These are phyloP conservation scores for Pseudogymnoascus sp. DNA, from an alignment of 2,329 filamentous ascomycete genomes.

Conservation along the genomic window DNA sequence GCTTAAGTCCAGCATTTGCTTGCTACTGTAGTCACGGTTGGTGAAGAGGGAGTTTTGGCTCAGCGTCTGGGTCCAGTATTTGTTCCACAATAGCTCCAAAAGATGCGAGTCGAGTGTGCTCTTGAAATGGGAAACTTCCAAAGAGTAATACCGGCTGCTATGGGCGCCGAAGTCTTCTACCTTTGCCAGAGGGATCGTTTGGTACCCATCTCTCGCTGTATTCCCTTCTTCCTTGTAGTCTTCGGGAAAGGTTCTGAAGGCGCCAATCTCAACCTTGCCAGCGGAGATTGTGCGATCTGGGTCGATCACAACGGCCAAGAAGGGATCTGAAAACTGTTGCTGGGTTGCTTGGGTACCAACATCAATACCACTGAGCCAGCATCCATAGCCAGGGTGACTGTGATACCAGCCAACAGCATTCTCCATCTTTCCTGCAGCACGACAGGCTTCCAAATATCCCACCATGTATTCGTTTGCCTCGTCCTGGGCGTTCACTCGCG, in stretches of 20 bases:
- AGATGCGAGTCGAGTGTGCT: conserved; percentile 81
- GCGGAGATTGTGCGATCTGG: conserved; percentile 91
- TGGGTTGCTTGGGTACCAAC: conserved; percentile 81
- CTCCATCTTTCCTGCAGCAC: conserved; percentile 72
- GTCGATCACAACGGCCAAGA: conserved; percentile 92
- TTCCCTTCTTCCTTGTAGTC: conserved; percentile 53
- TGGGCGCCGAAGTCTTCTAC: conserved; percentile 95
- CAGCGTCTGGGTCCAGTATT: conserved; percentile 96
- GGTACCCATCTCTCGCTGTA: conserved; percentile 49
- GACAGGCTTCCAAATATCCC: conserved; percentile 67
- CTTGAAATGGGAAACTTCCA: conserved; percentile 92
- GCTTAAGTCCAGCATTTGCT: conserved; percentile 82
- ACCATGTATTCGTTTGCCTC: conserved; percentile 98
- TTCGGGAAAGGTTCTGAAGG: conserved; percentile 83
- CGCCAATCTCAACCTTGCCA: conserved; percentile 90
- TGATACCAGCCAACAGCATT: conserved; percentile 99
- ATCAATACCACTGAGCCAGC: conserved; percentile 95
- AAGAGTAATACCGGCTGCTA: conserved; percentile 78
- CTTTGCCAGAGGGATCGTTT: conserved; percentile 83
- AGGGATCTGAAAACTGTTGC: conserved; percentile 81
- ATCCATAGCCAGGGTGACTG: conserved; percentile 93
- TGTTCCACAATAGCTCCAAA: conserved; percentile 90
- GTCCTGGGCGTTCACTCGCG: conserved; percentile 87
- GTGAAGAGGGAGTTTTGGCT: conserved; percentile 84
- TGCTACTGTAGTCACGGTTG: conserved; percentile 87